Evolutionary conservation across 495 filamentous ascomycete species (phyloP), one percentile per base, ranked within the genome.

Genomic region (Lophiotrema nucula): DNA sequence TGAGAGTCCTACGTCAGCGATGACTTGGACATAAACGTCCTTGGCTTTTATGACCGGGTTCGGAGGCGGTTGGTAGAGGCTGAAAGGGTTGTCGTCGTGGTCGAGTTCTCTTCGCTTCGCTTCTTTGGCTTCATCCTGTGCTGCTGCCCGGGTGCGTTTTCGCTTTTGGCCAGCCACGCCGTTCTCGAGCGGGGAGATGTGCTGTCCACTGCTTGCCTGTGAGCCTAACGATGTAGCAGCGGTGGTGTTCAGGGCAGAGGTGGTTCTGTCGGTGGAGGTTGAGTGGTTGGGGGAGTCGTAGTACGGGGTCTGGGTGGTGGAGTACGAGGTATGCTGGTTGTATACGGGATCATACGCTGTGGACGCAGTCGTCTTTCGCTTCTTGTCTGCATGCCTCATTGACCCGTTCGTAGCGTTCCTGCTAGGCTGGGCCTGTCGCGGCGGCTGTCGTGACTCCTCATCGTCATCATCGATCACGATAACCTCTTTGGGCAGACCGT

Each of bases 381-480:
- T 83, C 71, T 88, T 88, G 49, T 80, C 79, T 10, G 81, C 73
- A 53, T 85, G 83, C 47, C 83, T 76, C 13, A 72, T 56, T 38
- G 70, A 67, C 43, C 66, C 71, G 45, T 73, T 71, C 25, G 71
- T 67, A 28, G 66, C 48, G 26, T 59, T 57, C 12, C 59, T 60
- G 19, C 58, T 31, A 33, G 53, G 37, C 25, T 60, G 58, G 19
- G 42, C 22, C 16, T 37, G 43, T 25, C 50, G 60, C 4, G 52
- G 53, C 21, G 22, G 31, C 21, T 44, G 44, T 39, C 16, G 31
- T 33, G 25, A 13, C 0, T 86, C 83, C 19, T 83, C 79, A 53
- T 87, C 86, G n/a, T 88, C 85, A 73, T 96, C 92, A 65, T 96
- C 88, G 70, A 97, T 97, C 57, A 96, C 85, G 68, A 97, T 96